These are phyloP conservation scores for Botrytis medusae DNA, from an alignment of 2,329 filamentous ascomycete genomes.

Conservation along the genomic window DNA sequence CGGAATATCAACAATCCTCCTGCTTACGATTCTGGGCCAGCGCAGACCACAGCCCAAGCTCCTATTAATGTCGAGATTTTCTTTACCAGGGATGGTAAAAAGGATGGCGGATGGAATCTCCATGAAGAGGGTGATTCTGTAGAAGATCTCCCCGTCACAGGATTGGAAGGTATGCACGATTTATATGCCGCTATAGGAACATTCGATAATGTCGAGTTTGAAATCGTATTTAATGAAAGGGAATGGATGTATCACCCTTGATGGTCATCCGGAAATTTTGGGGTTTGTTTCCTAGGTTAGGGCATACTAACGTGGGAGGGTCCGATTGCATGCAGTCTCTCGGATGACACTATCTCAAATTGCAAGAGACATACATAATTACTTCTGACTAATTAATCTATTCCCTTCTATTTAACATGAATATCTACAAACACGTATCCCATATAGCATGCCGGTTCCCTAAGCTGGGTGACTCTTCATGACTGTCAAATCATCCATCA, in stretches of 20 bases:
- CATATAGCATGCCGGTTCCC: background rate
- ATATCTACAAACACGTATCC: background rate
- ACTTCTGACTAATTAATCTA: background rate
- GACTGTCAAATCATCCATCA: background rate
- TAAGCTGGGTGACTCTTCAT: background rate
- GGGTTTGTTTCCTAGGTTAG: background rate
- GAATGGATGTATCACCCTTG: slow-evolving; percentile 55
- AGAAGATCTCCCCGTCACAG: slow-evolving; percentile 60
- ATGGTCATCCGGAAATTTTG: background rate
- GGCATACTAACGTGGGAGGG: background rate
- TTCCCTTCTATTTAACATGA: background rate
- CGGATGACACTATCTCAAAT: too few relatives aligned
- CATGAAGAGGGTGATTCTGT: slow-evolving; percentile 70
- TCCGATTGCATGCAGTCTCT: background rate
- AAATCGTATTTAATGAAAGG: slow-evolving; percentile 60
- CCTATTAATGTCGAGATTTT: slow-evolving; percentile 59
- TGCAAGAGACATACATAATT: background rate
- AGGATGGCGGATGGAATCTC: slow-evolving; percentile 65
- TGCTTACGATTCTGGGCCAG: slow-evolving; percentile 35
- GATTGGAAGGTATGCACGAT: slow-evolving; percentile 71
- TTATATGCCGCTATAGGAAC: slow-evolving; percentile 69
- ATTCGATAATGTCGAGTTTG: slow-evolving; percentile 67
- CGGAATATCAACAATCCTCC: slow-evolving; percentile 35
- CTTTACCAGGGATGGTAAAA: slow-evolving; percentile 65
- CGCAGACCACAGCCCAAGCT: slow-evolving; percentile 27